Base-by-base conservation (phyloP, 192 early-diverging fungal species). In the Ramicandelaber brevisporus region DNA sequence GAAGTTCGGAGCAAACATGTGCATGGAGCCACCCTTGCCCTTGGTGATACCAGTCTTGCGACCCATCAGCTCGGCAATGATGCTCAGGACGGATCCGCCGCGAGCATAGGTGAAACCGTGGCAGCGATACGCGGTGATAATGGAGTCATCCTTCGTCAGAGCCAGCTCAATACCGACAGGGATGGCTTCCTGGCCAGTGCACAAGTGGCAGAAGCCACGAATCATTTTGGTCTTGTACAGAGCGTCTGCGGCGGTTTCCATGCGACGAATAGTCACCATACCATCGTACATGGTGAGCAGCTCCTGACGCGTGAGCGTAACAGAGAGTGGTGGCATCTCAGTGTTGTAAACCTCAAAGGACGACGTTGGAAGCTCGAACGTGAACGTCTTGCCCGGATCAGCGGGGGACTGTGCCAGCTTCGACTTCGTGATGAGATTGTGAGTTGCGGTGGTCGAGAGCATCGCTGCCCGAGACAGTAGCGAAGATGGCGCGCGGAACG, bases 1-100 rank as follows among this genome's bases (percentile, higher is more conserved):
- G 49, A 97, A 97, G 46, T 77, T 74, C 38, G 59, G 63, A 27
- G 74, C 70, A 57, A 89, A 97, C 82, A 97, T 85, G 68, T 97
- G 90, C 90, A 97, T 97, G 33, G 90, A 97, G n/a, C 90, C 90
- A 41, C 87, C 90, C 67, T 90, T 97, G 24, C 90, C 90, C 48
- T 65, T 56, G 17, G 85, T 86, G 48, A 74, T 70, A 47, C 90
- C 90, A 29, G 55, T 69, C 30, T 45, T 40, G 37, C 75, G 71
- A 36, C 89, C 89, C 60, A 75, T 70, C 55, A 82, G 58, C 43
- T 82, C 78, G 23, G 66, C 73, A 30, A 82, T 34, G 41, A 82
- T 71, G 10, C 56, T 54, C 19, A 53, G 48, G 20, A 61, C 43
- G 32, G 63, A 48, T 5, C 48, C 72, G 21, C 78, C 90, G 41